Conservation (phyloP, 768 basidiomycete species). For the Naganishia randhawae region DNA sequence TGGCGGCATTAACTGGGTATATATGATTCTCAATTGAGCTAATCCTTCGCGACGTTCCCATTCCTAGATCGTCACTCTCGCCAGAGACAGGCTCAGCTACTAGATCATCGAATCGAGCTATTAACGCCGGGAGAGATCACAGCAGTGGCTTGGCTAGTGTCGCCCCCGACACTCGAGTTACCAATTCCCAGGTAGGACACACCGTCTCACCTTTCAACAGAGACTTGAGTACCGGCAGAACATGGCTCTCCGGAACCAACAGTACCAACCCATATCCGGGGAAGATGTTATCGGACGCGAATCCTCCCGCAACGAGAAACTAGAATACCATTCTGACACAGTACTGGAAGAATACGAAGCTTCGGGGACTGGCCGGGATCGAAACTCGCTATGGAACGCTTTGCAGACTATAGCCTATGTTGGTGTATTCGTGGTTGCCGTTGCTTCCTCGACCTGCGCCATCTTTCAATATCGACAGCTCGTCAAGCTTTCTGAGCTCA, state of each 20-base stretch:
- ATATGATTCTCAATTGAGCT: not conserved
- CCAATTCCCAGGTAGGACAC: not conserved
- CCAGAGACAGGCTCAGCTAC: no score
- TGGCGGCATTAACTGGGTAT: not conserved
- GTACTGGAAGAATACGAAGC: not conserved
- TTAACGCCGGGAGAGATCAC: no score
- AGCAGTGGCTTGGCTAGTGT: not conserved
- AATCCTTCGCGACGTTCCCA: not conserved
- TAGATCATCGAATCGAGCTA: no score
- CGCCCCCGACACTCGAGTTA: not conserved
- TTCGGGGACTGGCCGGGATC: not conserved
- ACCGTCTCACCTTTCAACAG: not conserved
- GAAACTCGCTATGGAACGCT: not conserved
- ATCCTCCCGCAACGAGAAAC: not conserved
- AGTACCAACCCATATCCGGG: not conserved
- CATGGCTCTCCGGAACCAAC: not conserved
- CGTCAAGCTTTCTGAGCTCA: not conserved
- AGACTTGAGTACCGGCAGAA: not conserved
- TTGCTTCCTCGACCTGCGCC: not conserved
- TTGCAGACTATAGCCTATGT: not conserved
- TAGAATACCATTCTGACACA: not conserved
- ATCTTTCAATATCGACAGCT: not conserved
- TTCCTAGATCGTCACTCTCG: no score
- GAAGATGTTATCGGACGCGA: not conserved
- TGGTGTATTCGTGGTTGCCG: not conserved